Evolutionary conservation across 108 stramenopile species (phyloP), one percentile per base, ranked within the genome.

Genomic region (Schizochytrium sp.): DNA sequence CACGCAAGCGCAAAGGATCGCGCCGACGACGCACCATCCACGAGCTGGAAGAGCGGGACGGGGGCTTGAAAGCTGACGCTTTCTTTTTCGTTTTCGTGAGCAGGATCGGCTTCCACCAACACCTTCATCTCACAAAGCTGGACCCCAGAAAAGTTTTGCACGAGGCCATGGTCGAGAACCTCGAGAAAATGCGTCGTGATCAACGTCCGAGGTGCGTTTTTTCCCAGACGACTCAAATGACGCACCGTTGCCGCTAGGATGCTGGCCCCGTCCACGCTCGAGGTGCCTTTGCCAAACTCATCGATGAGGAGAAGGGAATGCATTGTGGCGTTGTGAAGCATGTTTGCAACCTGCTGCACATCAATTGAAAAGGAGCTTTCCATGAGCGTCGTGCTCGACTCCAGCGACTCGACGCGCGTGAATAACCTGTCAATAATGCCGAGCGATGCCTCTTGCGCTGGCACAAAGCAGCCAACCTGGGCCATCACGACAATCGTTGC

Each of bases 241-340:
- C 53, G 53, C 18, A 87, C 53, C 4, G 72, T 44, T 0, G 87
- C 87, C 29, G 87, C 48, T 1, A 87, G 57, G 1, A 87, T 21
- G 3, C 53, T 57, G 34, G 87, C 87, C 16, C 87, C 87, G 53
- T 87, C 87, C 28, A 87, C 29, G 53, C 53, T 57, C 29, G 53
- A 23, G 6, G 87, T 87, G n/a, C 87, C 87, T 29, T 87, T 87
- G 41, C 87, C 87, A 58, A 58, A 87, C 23, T 87, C 87, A 58
- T 87, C 87, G 23, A 87, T 5, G 19, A 87, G 16, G 10, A 87
- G 87, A 21, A 87, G 23, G 25, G 87, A 87, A 25, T 28, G 53
- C 57, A 16, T 16, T 0, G 87, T 87, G 55, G 28, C 12, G 57
- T 87, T 57, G 53, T 58, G 48, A 5, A 87, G 87, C 87, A 87